A percentile compares a stretch with the other conserved stretches of the same genome.
These are phyloP conservation scores for Wickerhamomyces queroliae DNA, from an alignment of 805 yeast species.

Conservation along the genomic window DNA sequence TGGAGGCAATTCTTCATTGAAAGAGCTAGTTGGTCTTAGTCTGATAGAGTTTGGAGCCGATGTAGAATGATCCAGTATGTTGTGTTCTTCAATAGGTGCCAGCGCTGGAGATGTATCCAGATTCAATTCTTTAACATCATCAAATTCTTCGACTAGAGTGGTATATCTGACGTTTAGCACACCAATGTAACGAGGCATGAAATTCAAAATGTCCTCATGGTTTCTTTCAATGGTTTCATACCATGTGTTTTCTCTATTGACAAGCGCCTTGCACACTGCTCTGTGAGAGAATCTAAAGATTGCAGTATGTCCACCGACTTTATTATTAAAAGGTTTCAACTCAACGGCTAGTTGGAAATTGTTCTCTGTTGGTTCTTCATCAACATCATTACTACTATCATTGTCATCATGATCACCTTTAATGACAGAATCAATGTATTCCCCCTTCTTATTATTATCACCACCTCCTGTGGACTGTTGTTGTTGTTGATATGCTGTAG, in stretches of 20 bases:
- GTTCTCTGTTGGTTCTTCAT: conserved; percentile 21
- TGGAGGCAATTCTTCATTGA: conserved; percentile 38
- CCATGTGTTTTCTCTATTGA: conserved; percentile 85
- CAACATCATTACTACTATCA: conserved; percentile 1
- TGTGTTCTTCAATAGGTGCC: conserved; percentile 13
- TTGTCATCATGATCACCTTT: conserved; percentile 1
- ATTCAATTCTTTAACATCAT: conserved; percentile 7
- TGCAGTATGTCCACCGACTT: conserved; percentile 98
- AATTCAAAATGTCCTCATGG: conserved; percentile 71
- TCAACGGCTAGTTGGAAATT: conserved; percentile 77
- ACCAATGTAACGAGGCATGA: conserved; percentile 94
- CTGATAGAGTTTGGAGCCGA: conserved; percentile 8
- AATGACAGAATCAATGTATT: no score
- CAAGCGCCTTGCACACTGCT: conserved; percentile 91
- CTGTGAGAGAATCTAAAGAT: conserved; percentile 85
- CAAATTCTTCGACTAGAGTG: conserved; percentile 22
- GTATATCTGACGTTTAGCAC: conserved; percentile 83
- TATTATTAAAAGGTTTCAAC: conserved; percentile 83
- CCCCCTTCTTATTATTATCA: conserved; percentile 3
- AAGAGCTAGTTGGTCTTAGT: conserved; percentile 14
- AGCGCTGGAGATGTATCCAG: conserved; percentile 12
- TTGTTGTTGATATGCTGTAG: neutral
- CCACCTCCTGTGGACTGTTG: conserved; percentile 1
- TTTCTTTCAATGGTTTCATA: conserved; percentile 80
- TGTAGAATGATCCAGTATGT: neutral